Evolutionary conservation across 306 rosid species (phyloP).

Genomic region (Cucumis cinereus): DNA sequence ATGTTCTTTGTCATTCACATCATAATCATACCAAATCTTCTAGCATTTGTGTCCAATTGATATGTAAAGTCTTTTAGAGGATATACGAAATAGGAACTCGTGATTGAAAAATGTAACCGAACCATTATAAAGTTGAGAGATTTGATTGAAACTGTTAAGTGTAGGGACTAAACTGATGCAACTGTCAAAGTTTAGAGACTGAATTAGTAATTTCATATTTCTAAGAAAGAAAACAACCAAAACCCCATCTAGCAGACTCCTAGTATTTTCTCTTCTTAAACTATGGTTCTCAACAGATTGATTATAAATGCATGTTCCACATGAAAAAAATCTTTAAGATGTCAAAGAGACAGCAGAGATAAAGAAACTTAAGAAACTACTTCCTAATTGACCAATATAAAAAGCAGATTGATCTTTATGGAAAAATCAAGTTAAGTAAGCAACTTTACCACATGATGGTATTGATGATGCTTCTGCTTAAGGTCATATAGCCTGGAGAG

Average conservation of each 20-base stretch:
- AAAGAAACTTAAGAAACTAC: not conserved
- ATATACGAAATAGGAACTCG: not conserved
- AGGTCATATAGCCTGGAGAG: constrained; percentile 35
- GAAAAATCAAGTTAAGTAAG: not conserved
- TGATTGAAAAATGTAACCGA: not conserved
- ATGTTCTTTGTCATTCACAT: too few species aligned
- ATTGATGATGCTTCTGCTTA: constrained; percentile 35
- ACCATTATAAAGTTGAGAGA: not conserved
- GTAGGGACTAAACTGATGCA: not conserved
- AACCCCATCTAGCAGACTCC: too few species aligned
- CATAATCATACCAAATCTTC: too few species aligned
- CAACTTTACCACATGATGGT: constrained; percentile 59
- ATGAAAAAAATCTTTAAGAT: too few species aligned
- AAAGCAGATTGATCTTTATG: not conserved
- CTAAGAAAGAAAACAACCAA: too few species aligned
- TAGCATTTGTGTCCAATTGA: not conserved
- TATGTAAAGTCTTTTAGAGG: not conserved
- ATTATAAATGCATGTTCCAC: too few species aligned
- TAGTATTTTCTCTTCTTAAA: too few species aligned
- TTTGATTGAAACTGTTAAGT: not conserved
- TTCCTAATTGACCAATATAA: not conserved
- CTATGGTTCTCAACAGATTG: too few species aligned
- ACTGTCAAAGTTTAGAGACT: not conserved
- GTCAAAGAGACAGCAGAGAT: too few species aligned
- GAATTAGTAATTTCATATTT: too few species aligned